Conservation (phyloP, 352 stramenopile species). For the Phytophthora foliorum region DNA sequence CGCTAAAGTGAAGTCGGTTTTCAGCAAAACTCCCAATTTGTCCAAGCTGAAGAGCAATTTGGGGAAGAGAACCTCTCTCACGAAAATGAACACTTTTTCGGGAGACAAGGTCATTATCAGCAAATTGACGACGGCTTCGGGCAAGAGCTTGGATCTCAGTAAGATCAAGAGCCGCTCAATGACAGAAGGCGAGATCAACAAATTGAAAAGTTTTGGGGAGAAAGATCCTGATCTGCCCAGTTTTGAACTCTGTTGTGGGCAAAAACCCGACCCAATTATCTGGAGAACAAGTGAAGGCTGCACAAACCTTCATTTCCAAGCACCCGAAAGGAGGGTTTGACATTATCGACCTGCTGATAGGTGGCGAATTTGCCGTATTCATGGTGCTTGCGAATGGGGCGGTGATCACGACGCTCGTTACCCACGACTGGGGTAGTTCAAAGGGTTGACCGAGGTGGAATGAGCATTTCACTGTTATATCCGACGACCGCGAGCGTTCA, state of each 20-base stretch:
- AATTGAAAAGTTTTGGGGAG: background rate
- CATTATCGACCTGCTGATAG: background rate
- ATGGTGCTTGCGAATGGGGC: background rate
- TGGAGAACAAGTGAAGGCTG: background rate
- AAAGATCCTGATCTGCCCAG: background rate
- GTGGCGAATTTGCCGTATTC: background rate
- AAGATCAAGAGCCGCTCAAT: background rate
- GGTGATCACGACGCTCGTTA: background rate
- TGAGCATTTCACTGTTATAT: too few species aligned
- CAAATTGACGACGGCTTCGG: background rate
- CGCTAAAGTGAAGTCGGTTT: background rate
- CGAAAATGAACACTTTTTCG: background rate
- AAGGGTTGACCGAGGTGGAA: background rate
- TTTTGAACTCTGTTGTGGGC: background rate
- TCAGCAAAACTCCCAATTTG: background rate
- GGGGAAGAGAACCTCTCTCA: background rate
- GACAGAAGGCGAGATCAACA: background rate
- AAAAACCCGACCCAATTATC: slow-evolving; percentile 1
- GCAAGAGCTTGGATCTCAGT: background rate
- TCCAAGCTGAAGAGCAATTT: background rate
- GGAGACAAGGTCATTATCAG: background rate
- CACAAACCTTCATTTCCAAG: background rate
- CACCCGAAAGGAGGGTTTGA: background rate
- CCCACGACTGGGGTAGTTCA: background rate
- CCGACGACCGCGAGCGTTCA: too few species aligned